Conservation (phyloP, 2,329 filamentous ascomycete species). For the Sporothrix sp. region DNA sequence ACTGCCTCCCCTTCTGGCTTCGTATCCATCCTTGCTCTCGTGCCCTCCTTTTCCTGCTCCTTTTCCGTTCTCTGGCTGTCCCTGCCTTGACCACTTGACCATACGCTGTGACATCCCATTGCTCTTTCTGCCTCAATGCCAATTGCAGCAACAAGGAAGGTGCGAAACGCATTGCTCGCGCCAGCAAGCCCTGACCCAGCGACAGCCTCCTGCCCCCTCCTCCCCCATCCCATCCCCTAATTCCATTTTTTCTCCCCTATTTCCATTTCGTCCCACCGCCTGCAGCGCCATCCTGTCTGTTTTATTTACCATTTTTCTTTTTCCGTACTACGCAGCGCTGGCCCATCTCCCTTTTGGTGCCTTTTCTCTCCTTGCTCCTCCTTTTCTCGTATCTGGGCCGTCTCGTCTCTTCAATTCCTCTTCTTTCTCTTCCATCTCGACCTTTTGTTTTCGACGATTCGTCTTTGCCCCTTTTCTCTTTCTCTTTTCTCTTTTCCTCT, state of each 20-base stretch:
- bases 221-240: conserved; percentile 4
- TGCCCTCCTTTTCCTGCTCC: no score
- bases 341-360: conserved; percentile 6
- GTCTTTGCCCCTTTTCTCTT: neutral
- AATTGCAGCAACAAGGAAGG: no score
- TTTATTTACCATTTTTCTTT: neutral
- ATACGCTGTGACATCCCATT: no score
- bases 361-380: neutral
- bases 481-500: neutral
- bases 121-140: no score
- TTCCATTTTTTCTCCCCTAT: neutral
- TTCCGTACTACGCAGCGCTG: neutral
- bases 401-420: neutral
- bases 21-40: no score
- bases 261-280: conserved; percentile 2
- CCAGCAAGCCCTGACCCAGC: neutral
- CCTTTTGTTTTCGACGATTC: neutral
- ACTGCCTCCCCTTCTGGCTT: no score
- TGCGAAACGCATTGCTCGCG: neutral
- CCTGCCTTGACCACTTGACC: no score
- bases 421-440: neutral
- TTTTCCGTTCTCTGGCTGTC: no score
- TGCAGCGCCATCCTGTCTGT: neutral
- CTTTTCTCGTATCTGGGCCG: neutral
- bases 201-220: neutral